Conservation (phyloP, 768 basidiomycete species). For the Naganishia friedmannii region DNA sequence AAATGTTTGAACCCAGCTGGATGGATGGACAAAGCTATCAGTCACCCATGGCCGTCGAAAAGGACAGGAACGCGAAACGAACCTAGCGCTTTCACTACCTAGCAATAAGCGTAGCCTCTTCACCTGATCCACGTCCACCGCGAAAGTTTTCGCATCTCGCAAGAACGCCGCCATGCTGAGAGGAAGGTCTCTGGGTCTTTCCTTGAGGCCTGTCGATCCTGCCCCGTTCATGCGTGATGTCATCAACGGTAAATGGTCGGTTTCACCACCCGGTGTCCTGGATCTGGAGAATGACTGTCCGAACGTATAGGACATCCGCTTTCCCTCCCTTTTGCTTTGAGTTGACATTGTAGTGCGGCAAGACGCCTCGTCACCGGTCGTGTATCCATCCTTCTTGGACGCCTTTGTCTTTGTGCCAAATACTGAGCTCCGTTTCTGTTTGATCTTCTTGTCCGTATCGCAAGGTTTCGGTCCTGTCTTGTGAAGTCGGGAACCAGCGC, state of each 20-base stretch:
- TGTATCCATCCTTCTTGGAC: conserved; percentile 15
- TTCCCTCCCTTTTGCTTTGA: not conserved
- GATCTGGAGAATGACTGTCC: conserved; percentile 7
- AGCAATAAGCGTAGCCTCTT: conserved; percentile 84
- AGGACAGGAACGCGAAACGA: conserved; percentile 35
- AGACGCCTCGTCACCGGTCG: conserved; percentile 5
- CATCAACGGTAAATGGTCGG: conserved; percentile 10
- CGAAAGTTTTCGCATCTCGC: conserved; percentile 64
- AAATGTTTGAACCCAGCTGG: conserved; percentile 87
- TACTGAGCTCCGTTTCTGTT: conserved; percentile 16
- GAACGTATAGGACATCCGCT: conserved; percentile 9
- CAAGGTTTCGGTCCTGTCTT: not conserved
- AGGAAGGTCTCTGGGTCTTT: conserved; percentile 58
- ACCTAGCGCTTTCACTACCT: conserved; percentile 88
- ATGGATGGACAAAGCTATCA: not conserved
- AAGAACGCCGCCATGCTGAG: conserved; percentile 68
- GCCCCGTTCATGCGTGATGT: not conserved
- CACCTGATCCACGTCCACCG: conserved; percentile 78
- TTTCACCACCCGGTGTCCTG: not conserved
- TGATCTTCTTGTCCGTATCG: not conserved
- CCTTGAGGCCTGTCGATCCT: conserved; percentile 1
- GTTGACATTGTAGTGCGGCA: not conserved
- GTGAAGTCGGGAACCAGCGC: not conserved
- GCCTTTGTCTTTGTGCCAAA: conserved; percentile 9
- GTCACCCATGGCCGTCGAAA: conserved; percentile 6